phyloP scores from a whole-genome alignment of 345 rosid genomes.

The Syzygium oleosum region DNA sequence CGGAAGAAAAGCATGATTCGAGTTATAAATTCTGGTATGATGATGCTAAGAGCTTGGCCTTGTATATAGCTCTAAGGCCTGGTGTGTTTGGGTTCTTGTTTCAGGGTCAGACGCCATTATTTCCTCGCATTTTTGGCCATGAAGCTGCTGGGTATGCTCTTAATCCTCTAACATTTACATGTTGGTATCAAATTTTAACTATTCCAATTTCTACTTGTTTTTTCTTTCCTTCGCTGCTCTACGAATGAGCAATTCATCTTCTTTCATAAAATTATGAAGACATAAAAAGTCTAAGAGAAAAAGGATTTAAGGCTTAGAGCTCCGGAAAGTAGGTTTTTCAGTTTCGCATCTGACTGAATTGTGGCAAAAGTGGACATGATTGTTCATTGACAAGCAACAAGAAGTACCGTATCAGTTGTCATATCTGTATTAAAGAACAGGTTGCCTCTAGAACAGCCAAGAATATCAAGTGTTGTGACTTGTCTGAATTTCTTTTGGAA shows the following conservation, averaged over 20 bases:
- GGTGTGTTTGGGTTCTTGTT: background rate
- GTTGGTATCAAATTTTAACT: background rate
- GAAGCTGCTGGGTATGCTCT: slow-evolving; percentile 29
- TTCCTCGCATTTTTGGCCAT: slow-evolving; percentile 27
- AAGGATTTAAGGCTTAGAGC: background rate
- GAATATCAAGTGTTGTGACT: background rate
- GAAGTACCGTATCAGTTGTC: background rate
- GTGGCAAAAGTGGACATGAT: background rate
- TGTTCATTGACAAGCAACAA: background rate
- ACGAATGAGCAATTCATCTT: background rate
- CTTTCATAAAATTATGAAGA: background rate
- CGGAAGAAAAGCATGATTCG: background rate
- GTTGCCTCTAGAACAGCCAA: background rate
- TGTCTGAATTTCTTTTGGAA: background rate
- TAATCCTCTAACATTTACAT: background rate
- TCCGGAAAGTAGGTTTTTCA: background rate
- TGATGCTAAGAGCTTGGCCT: background rate
- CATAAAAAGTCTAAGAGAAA: background rate
- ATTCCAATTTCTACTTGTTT: background rate
- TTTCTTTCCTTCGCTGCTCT: background rate
- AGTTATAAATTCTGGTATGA: background rate
- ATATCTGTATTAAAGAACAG: background rate
- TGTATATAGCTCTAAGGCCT: background rate
- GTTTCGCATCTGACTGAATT: background rate
- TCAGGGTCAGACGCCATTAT: slow-evolving; percentile 8